phyloP scores from a whole-genome alignment of 257 asterid genomes.

The Gentiana macrophylla region DNA sequence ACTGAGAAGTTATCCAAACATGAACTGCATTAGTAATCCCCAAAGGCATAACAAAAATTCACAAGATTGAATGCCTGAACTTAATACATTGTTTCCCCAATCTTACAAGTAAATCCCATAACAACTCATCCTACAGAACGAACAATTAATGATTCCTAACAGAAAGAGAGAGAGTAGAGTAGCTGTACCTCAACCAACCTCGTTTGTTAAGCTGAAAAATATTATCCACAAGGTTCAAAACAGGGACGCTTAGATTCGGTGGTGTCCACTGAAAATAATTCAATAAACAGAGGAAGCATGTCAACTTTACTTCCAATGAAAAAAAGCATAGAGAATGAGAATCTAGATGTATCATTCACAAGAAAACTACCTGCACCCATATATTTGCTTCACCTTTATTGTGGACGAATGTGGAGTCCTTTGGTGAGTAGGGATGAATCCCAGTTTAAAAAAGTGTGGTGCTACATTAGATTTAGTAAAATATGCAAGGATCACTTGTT shows the following conservation, averaged over 20 bases:
- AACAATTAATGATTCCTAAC: slow-evolving; percentile 4
- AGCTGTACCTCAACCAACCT: slow-evolving; percentile 93
- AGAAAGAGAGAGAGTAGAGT: slow-evolving; percentile 3
- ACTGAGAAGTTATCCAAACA: too few relatives aligned
- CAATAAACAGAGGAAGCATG: slow-evolving; percentile 4
- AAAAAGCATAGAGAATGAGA: neutral
- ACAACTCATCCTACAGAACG: neutral
- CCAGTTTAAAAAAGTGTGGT: too few relatives aligned
- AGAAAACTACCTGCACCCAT: neutral
- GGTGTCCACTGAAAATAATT: slow-evolving; percentile 89
- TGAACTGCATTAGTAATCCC: too few relatives aligned
- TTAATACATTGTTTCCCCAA: too few relatives aligned
- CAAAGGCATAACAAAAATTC: too few relatives aligned
- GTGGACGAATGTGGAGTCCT: too few relatives aligned
- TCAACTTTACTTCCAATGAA: neutral
- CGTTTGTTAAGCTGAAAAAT: slow-evolving; percentile 91
- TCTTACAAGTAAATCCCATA: too few relatives aligned
- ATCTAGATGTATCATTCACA: neutral
- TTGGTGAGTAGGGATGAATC: too few relatives aligned
- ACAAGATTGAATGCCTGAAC: too few relatives aligned
- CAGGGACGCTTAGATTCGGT: slow-evolving; percentile 83
- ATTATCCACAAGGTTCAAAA: slow-evolving; percentile 86
- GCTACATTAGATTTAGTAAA: too few relatives aligned
- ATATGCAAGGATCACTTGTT: too few relatives aligned
- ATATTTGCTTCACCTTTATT: too few relatives aligned